Evolutionary conservation across 306 rosid genomes (phyloP), one percentile per base, ranked within the genome.

Genomic region (Pyrus betulifolia): DNA sequence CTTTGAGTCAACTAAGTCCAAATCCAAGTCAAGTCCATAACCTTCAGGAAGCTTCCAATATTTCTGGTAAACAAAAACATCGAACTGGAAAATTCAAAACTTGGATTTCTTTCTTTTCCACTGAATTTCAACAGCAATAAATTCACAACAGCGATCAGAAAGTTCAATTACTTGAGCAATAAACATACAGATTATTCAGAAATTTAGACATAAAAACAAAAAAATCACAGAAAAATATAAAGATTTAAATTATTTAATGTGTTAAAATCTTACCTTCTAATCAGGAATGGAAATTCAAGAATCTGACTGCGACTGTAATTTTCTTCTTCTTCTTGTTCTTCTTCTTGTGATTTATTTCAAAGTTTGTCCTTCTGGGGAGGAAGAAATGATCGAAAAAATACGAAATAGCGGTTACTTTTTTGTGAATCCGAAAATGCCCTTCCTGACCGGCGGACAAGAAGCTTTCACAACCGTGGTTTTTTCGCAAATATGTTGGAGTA

Each of bases 381-480:
- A n/a, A 18, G 5, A 27, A 33, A 72, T 30, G 67, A 11, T 38
- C 12, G 28, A 25, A 67, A 22, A 74, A 44, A 10, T 27, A 45
- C 4, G 30, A 74, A 28, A 19, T n/a, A 45, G 78, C 78, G 61
- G 70, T 74, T 74, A 28, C 40, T 17, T 74, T 74, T 40, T 14
- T 3, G 46, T 44, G 14, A 45, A 23, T 9, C 70, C 78, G 5
- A 74, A 74, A 44, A 6, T 62, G 11, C n/a, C 78, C 78, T 21
- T 35, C 6, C 8, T 28, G 13, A 63, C 23, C 0, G 7, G 27
- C 4, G 0, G 15, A 44, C 18, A 21, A 45, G 22, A 11, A 4
- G 15, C 14, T 27, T 11, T 61, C 44, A 19, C 31, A 15, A 8
- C 4, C 18, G 57, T 44, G 30, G 4, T 75, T 8, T 51, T 13